These are phyloP conservation scores for Metschnikowia lochheadii DNA, from an alignment of 805 yeast genomes.

Conservation along the genomic window DNA sequence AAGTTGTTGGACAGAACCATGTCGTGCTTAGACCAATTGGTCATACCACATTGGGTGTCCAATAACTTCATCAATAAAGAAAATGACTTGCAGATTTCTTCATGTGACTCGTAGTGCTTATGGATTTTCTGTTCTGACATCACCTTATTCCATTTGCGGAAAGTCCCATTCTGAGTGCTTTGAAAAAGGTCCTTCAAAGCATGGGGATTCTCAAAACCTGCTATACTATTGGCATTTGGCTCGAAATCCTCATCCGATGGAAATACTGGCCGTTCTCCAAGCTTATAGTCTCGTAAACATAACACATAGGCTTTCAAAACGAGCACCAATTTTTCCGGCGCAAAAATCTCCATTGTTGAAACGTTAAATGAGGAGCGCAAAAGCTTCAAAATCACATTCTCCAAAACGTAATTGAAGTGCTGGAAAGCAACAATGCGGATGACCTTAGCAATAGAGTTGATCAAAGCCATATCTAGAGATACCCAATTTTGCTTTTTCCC, in stretches of 20 bases:
- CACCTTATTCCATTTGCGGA: conserved; percentile 27
- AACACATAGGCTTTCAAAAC: conserved; percentile 68
- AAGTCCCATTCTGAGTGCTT: conserved; percentile 1
- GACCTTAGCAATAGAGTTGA: conserved; percentile 65
- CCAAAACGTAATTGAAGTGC: conserved; percentile 74
- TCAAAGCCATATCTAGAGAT: conserved; percentile 54
- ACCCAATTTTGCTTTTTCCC: conserved; percentile 74
- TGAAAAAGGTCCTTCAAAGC: conserved; percentile 12
- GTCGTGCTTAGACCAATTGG: conserved; percentile 25
- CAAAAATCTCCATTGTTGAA: conserved; percentile 51
- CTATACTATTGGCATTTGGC: conserved; percentile 1
- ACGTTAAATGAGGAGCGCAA: conserved; percentile 61
- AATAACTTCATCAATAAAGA: conserved; percentile 53
- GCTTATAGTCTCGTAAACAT: conserved; percentile 60
- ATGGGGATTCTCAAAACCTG: background rate
- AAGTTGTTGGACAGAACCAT: conserved; percentile 12
- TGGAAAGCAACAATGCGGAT: conserved; percentile 76
- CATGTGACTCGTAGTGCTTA: conserved; percentile 55
- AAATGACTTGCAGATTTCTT: conserved; percentile 61
- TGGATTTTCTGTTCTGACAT: conserved; percentile 39
- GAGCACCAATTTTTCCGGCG: conserved; percentile 67
- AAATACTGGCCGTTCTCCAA: conserved; percentile 61
- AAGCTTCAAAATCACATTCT: conserved; percentile 69
- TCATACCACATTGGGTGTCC: conserved; percentile 51
- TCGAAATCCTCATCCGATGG: conserved; percentile 49